phyloP scores from a whole-genome alignment of 1,139 yeast genomes.

The Diutina neorugosa region DNA sequence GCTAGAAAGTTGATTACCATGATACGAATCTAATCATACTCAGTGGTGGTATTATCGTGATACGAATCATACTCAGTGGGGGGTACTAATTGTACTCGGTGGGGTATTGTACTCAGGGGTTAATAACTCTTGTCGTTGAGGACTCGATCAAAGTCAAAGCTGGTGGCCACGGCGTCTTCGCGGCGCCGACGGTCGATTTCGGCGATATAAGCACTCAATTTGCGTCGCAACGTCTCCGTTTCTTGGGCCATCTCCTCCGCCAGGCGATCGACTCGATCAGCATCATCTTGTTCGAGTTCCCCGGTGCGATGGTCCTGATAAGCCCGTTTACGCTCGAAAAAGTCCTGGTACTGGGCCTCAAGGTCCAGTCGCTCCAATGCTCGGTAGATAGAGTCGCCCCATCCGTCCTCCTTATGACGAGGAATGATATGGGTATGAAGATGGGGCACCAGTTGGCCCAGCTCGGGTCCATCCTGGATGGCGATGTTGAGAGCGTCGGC shows the following conservation, averaged over 20 bases:
- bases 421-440: slow-evolving; percentile 91
- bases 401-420: slow-evolving; percentile 48
- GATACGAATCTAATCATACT: no score
- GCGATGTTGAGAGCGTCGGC: slow-evolving; percentile 82
- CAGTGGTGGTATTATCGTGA: no score
- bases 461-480: slow-evolving; percentile 91
- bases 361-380: slow-evolving; percentile 39
- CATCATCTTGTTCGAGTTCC: slow-evolving; percentile 30
- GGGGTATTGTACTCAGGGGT: background rate
- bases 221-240: slow-evolving; percentile 37
- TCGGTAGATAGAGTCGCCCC: slow-evolving; percentile 61
- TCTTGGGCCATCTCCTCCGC: slow-evolving; percentile 54
- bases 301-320: slow-evolving; percentile 19
- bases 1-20: no score
- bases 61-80: no score
- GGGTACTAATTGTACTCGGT: no score
- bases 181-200: background rate
- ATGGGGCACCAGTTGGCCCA: slow-evolving; percentile 92
- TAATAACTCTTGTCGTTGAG: background rate
- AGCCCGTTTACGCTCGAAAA: slow-evolving; percentile 15
- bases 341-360: slow-evolving; percentile 18
- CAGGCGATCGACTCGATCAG: slow-evolving; percentile 39
- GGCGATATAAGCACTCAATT: slow-evolving; percentile 14
- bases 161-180: background rate
- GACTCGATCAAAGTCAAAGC: slow-evolving; percentile 1